A percentile compares a stretch with the other conserved stretches of the same genome.
These are phyloP conservation scores for Trichoderma koningiopsis DNA, from an alignment of 2,329 filamentous ascomycete genomes.

Conservation along the genomic window DNA sequence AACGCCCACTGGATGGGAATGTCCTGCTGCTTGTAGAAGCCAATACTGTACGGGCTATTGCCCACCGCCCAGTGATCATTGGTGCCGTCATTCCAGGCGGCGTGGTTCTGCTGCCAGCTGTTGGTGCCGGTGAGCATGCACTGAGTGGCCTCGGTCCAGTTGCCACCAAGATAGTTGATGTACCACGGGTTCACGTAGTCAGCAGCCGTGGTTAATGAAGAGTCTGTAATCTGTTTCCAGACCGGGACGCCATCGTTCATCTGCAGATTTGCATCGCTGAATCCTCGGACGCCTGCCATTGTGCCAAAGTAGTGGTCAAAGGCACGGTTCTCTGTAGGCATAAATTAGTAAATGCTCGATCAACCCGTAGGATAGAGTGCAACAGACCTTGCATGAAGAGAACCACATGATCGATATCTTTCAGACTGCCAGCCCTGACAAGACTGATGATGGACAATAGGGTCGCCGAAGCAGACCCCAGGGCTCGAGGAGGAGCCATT, in stretches of 20 bases:
- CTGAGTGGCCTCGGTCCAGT: constrained; percentile 53
- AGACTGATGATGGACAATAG: constrained; percentile 6
- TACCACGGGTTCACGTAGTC: constrained; percentile 55
- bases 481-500: constrained; percentile 11
- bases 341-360: neutral
- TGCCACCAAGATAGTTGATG: constrained; percentile 56
- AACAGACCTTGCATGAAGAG: constrained; percentile 56
- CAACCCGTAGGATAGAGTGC: too few relatives aligned
- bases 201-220: constrained; percentile 42
- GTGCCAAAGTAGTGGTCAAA: constrained; percentile 56
- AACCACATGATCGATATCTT: constrained; percentile 58
- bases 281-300: constrained; percentile 57
- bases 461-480: constrained; percentile 6
- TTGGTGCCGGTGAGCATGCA: constrained; percentile 57
- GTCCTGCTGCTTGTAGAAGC: constrained; percentile 53
- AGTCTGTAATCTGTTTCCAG: constrained; percentile 50
- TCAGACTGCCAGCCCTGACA: constrained; percentile 25
- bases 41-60: constrained; percentile 57
- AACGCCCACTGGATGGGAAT: constrained; percentile 58
- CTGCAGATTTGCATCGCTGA: constrained; percentile 58
- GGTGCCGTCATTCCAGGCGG: constrained; percentile 51
- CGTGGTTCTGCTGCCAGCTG: constrained; percentile 55
- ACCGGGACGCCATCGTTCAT: constrained; percentile 49
- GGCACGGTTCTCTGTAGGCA: constrained; percentile 37
- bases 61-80: constrained; percentile 57